Evolutionary conservation across 306 rosid species (phyloP).

Genomic region (Glycine soja): DNA sequence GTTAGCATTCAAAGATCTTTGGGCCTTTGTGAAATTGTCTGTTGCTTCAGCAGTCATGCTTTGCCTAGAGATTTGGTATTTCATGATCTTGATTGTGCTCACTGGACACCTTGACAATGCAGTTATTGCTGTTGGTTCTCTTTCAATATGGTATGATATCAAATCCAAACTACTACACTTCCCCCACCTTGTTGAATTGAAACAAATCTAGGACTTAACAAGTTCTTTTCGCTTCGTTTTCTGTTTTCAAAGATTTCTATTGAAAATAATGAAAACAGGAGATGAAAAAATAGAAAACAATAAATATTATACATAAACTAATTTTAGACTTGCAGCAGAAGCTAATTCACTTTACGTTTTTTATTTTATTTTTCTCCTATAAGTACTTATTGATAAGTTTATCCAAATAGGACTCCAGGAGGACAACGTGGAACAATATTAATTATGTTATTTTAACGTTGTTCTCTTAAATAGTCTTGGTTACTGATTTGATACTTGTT

Average conservation of each 20-base stretch:
- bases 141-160: slow-evolving; percentile 80
- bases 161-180: not conserved
- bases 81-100: slow-evolving; percentile 94
- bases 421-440: no score
- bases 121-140: slow-evolving; percentile 91
- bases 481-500: slow-evolving; percentile 15
- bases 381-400: no score
- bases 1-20: slow-evolving; percentile 83
- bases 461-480: not conserved
- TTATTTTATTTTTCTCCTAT: no score
- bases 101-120: slow-evolving; percentile 95
- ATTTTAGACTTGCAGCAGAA: no score
- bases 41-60: slow-evolving; percentile 95
- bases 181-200: not conserved
- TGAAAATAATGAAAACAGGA: not conserved
- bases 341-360: no score
- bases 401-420: no score
- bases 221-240: not conserved
- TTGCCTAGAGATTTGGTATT: slow-evolving; percentile 95
- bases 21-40: slow-evolving; percentile 83
- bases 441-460: no score
- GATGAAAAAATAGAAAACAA: no score
- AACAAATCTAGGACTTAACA: not conserved
- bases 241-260: not conserved
- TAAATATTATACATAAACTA: no score